Conservation (phyloP, 2,329 filamentous ascomycete genomes). For the Pezicula carpinea region DNA sequence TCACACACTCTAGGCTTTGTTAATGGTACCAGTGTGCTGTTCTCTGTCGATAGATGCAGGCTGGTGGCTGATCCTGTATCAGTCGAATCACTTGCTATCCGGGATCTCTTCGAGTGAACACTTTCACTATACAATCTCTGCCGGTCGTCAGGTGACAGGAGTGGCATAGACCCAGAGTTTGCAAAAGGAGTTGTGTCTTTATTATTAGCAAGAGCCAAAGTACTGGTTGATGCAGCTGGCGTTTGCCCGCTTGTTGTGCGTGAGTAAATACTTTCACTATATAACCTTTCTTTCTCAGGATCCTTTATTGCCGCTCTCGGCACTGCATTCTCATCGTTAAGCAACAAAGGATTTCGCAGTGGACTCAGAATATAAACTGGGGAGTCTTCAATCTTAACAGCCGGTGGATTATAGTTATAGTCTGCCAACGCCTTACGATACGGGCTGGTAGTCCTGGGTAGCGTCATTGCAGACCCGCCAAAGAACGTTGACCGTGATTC, state of each 20-base stretch:
- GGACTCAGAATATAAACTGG: neutral
- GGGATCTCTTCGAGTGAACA: constrained; percentile 21
- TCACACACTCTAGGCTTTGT: constrained; percentile 25
- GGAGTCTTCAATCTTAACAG: constrained; percentile 1
- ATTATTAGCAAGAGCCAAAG: constrained; percentile 3
- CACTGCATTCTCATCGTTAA: constrained; percentile 2
- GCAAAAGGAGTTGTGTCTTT: too few species aligned
- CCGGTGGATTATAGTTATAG: constrained; percentile 10
- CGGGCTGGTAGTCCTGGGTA: constrained; percentile 51
- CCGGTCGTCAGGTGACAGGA: too few species aligned
- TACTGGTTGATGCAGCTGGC: constrained; percentile 14
- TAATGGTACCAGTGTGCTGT: constrained; percentile 4
- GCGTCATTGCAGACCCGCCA: constrained; percentile 44
- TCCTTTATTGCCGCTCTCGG: neutral
- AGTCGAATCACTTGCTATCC: constrained; percentile 25
- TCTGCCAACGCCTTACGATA: constrained; percentile 45
- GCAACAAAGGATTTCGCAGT: constrained; percentile 9
- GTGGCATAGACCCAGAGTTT: too few species aligned
- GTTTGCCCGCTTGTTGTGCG: constrained; percentile 26
- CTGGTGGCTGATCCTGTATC: constrained; percentile 13
- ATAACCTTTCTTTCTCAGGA: constrained; percentile 8
- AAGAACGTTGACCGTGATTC: constrained; percentile 46
- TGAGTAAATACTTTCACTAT: constrained; percentile 29
- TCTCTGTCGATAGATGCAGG: constrained; percentile 12
- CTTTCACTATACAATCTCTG: constrained; percentile 24